phyloP scores from a whole-genome alignment of 148 eudicot species.

The Suaeda aralocaspica region DNA sequence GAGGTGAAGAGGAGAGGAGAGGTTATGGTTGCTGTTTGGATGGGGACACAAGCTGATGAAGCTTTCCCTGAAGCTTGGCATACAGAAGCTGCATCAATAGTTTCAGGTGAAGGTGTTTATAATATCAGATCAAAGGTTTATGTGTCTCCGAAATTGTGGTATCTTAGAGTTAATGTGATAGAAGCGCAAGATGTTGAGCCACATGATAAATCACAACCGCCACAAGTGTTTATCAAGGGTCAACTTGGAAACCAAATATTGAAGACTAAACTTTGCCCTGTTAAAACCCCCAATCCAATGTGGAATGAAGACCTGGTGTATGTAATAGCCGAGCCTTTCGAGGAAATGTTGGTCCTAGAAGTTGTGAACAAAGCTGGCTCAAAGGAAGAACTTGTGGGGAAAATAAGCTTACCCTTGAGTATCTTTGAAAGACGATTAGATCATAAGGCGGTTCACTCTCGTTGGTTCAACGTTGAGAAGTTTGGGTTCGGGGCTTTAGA shows the following conservation, averaged over 20 bases:
- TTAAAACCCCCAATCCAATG: conserved; percentile 29
- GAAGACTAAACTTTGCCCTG: conserved; percentile 30
- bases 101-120: conserved; percentile 34
- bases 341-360: conserved; percentile 30
- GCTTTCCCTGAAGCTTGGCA: conserved; percentile 55
- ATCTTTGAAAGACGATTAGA: conserved; percentile 37
- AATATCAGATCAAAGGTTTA: conserved; percentile 43
- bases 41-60: conserved; percentile 51
- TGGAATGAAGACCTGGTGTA: conserved; percentile 48
- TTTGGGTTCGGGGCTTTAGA: conserved; percentile 36
- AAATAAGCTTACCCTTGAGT: conserved; percentile 28
- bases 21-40: conserved; percentile 47
- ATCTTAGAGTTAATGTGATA: conserved; percentile 39
- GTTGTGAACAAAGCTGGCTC: conserved; percentile 35
- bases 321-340: conserved; percentile 45
- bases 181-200: conserved; percentile 47
- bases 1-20: conserved; percentile 37
- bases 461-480: conserved; percentile 44
- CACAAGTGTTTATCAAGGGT: conserved; percentile 36
- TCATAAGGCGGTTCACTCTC: conserved; percentile 36
- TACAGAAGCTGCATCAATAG: conserved; percentile 40
- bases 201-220: conserved; percentile 29
- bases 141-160: conserved; percentile 43
- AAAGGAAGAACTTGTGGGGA: conserved; percentile 43
- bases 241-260: conserved; percentile 35